Conservation (phyloP, 495 filamentous ascomycete species). For the Aspergillus haitiensis region DNA sequence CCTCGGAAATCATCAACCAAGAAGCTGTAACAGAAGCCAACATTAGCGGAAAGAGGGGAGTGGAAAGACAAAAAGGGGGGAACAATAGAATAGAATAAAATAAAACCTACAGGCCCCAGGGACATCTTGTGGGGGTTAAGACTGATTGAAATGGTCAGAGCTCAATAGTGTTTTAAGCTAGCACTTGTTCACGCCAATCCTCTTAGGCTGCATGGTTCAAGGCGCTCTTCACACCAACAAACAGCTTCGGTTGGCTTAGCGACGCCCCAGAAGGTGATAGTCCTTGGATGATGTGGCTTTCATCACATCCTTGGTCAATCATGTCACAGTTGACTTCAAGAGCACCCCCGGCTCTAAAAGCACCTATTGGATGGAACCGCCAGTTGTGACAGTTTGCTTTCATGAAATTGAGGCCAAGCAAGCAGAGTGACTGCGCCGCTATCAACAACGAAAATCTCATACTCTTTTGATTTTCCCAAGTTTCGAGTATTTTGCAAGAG, state of each 20-base stretch:
- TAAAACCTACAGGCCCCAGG: not conserved
- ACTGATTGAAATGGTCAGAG: not conserved
- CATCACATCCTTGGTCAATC: slow-evolving; percentile 27
- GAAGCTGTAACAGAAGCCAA: not conserved
- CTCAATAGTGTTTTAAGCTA: slow-evolving; percentile 8
- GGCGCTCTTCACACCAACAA: slow-evolving; percentile 11
- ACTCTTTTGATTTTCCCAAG: not conserved
- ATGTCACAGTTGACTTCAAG: slow-evolving; percentile 26
- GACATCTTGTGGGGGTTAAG: not conserved
- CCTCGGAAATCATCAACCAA: not conserved
- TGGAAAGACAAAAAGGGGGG: too few species aligned
- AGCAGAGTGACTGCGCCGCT: not conserved
- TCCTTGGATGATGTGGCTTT: slow-evolving; percentile 30
- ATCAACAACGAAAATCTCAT: not conserved
- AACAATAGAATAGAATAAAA: not conserved
- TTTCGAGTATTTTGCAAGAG: not conserved
- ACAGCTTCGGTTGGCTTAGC: slow-evolving; percentile 7
- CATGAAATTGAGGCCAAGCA: not conserved
- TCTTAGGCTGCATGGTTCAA: slow-evolving; percentile 13
- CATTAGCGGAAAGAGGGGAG: too few species aligned
- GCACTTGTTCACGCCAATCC: not conserved
- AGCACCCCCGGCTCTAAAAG: not conserved
- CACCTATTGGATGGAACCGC: too few species aligned
- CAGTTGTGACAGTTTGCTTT: too few species aligned
- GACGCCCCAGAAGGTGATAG: slow-evolving; percentile 9